phyloP scores from a whole-genome alignment of 2,329 filamentous ascomycete species.

The Sarocladium kiliense region DNA sequence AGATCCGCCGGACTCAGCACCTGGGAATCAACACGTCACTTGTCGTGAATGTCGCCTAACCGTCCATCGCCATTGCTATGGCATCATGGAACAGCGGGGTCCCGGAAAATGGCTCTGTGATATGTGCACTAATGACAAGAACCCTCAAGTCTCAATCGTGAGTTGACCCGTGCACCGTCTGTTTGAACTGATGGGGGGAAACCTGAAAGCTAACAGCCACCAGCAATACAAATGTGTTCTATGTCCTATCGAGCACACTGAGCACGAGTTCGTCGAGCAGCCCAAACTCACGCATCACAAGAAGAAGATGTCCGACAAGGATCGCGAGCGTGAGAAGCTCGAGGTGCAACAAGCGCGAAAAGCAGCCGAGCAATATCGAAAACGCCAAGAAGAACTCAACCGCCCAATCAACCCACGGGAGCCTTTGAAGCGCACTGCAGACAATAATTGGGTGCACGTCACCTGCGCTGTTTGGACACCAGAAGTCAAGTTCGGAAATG shows the following conservation, averaged over 20 bases:
- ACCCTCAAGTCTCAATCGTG: slow-evolving; percentile 85
- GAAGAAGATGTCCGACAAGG: slow-evolving; percentile 87
- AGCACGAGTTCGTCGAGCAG: slow-evolving; percentile 79
- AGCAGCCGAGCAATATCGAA: slow-evolving; percentile 75
- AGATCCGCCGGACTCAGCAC: slow-evolving; percentile 49
- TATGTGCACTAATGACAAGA: slow-evolving; percentile 92
- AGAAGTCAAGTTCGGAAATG: slow-evolving; percentile 88
- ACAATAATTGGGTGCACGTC: slow-evolving; percentile 98
- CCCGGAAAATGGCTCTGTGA: slow-evolving; percentile 89
- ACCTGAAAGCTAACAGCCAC: neutral
- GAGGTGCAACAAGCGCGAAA: slow-evolving; percentile 81
- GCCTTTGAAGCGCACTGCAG: slow-evolving; percentile 85
- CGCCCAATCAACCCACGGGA: slow-evolving; percentile 82
- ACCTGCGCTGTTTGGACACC: slow-evolving; percentile 87
- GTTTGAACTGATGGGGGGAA: neutral
- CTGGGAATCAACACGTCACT: slow-evolving; percentile 62
- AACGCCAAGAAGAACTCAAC: slow-evolving; percentile 77
- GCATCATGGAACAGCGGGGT: slow-evolving; percentile 65
- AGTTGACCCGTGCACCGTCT: slow-evolving; percentile 29
- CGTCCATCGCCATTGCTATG: slow-evolving; percentile 89
- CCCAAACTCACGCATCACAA: slow-evolving; percentile 47
- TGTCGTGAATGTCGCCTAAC: slow-evolving; percentile 88
- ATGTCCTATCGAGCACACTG: slow-evolving; percentile 77
- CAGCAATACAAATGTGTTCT: slow-evolving; percentile 88
- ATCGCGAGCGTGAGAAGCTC: slow-evolving; percentile 78